Percentiles rank a stretch among this genome's conserved stretches.
Evolutionary conservation across 495 filamentous ascomycete species (phyloP).

Genomic region (Schizothecium vesticola): DNA sequence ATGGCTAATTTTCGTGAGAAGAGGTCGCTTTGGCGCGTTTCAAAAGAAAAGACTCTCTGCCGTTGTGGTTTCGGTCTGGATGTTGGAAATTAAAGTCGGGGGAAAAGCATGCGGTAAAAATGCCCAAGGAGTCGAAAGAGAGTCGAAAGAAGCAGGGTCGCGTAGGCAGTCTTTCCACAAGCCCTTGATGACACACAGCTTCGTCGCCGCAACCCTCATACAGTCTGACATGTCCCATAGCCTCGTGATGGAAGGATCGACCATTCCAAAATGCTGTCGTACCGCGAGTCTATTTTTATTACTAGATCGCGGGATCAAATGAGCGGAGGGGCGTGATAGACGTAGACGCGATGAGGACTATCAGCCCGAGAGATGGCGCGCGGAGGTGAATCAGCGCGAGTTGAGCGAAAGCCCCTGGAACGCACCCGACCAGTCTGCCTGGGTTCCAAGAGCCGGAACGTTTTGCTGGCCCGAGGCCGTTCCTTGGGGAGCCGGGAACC

Average conservation of each 20-base stretch:
- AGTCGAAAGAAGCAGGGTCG: not conserved
- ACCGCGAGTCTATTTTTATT: constrained; percentile 17
- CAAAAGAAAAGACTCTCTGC: not conserved
- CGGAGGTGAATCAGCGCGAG: constrained; percentile 31
- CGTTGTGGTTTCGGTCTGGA: not conserved
- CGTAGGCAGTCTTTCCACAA: not conserved
- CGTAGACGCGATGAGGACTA: constrained; percentile 15
- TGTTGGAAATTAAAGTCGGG: constrained; percentile 8
- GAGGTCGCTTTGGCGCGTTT: constrained; percentile 11
- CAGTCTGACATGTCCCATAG: constrained; percentile 27
- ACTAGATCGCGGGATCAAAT: constrained; percentile 19
- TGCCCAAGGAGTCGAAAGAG: not conserved
- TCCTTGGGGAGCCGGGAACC: constrained; percentile 40
- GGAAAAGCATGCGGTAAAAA: constrained; percentile 4
- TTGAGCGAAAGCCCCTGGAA: constrained; percentile 53
- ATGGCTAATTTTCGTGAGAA: constrained; percentile 36
- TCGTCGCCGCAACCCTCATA: constrained; percentile 10
- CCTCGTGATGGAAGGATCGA: constrained; percentile 22
- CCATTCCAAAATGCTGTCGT: constrained; percentile 21
- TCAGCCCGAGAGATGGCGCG: not conserved
- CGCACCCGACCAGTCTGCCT: constrained; percentile 41
- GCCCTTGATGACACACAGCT: constrained; percentile 10
- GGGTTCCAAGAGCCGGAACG: constrained; percentile 28
- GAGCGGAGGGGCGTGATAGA: constrained; percentile 11
- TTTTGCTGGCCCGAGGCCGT: constrained; percentile 35